Evolutionary conservation across 148 eudicot genomes (phyloP).

Genomic region (Vaccinium corymbosum): DNA sequence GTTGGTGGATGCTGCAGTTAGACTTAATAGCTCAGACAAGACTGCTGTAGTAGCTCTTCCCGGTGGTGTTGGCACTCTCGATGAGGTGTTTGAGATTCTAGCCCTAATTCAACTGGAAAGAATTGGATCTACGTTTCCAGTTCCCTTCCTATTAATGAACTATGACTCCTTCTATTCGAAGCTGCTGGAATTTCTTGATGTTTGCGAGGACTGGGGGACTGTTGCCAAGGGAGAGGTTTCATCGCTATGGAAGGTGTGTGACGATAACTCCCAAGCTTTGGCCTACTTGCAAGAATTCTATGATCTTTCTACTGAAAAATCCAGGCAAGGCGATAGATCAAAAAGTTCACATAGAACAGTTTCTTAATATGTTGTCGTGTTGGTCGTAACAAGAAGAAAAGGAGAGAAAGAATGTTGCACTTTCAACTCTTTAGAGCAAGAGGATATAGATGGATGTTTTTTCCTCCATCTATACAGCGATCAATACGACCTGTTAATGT

Average conservation of each 20-base stretch:
- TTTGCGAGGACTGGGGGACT: conserved; percentile 68
- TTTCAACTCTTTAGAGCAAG: neutral
- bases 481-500: neutral
- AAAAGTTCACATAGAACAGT: neutral
- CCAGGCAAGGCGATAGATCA: neutral
- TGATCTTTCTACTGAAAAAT: conserved; percentile 28
- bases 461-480: neutral
- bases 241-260: conserved; percentile 77
- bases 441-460: neutral
- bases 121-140: conserved; percentile 67
- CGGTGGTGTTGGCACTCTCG: conserved; percentile 89
- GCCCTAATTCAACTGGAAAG: conserved; percentile 72
- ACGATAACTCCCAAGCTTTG: conserved; percentile 62
- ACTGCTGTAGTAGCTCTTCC: conserved; percentile 88
- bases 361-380: neutral
- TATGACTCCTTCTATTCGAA: conserved; percentile 74
- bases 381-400: neutral
- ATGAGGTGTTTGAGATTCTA: conserved; percentile 81
- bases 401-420: neutral
- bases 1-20: conserved; percentile 86
- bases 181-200: conserved; percentile 68
- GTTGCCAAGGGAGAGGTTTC: conserved; percentile 69
- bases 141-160: conserved; percentile 81
- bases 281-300: conserved; percentile 58
- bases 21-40: conserved; percentile 50